Percentiles rank a stretch among this genome's conserved stretches.
Evolutionary conservation across 805 yeast genomes (phyloP).

Genomic region (Candida easanensis): DNA sequence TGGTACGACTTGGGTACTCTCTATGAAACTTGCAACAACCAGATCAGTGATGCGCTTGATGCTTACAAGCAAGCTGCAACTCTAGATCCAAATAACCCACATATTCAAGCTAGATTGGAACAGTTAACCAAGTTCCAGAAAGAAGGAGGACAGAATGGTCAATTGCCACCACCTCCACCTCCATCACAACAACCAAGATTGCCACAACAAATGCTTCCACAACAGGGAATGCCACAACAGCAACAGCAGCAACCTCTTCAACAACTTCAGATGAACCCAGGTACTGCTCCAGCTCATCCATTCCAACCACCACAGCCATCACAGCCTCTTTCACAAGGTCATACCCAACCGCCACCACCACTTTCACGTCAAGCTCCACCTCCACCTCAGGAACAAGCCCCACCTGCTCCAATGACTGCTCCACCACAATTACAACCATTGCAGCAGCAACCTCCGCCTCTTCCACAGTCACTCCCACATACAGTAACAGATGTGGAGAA

Average conservation of each 20-base stretch:
- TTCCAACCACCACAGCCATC: slow-evolving; percentile 7
- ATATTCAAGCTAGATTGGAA: slow-evolving; percentile 88
- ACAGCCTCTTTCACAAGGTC: slow-evolving; percentile 28
- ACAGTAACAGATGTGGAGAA: not conserved
- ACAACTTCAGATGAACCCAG: slow-evolving; percentile 22
- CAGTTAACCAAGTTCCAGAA: slow-evolving; percentile 73
- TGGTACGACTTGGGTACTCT: slow-evolving; percentile 98
- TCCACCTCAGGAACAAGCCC: not conserved
- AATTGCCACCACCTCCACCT: slow-evolving; percentile 67
- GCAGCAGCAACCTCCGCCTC: not conserved
- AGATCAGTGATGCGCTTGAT: slow-evolving; percentile 89
- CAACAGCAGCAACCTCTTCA: slow-evolving; percentile 24
- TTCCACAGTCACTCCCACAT: not conserved
- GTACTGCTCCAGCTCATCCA: slow-evolving; percentile 18
- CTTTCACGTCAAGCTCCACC: not conserved
- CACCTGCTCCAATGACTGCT: not conserved
- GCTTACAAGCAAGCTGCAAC: slow-evolving; percentile 97
- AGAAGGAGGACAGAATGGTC: slow-evolving; percentile 55
- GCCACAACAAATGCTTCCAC: slow-evolving; percentile 63
- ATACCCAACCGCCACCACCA: slow-evolving; percentile 19
- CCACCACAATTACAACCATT: slow-evolving; percentile 4
- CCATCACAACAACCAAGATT: slow-evolving; percentile 50
- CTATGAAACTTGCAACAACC: slow-evolving; percentile 96
- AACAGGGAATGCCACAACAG: slow-evolving; percentile 19
- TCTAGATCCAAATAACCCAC: slow-evolving; percentile 91